phyloP scores from a whole-genome alignment of 2,329 filamentous ascomycete genomes.

The Daldinia sp. region DNA sequence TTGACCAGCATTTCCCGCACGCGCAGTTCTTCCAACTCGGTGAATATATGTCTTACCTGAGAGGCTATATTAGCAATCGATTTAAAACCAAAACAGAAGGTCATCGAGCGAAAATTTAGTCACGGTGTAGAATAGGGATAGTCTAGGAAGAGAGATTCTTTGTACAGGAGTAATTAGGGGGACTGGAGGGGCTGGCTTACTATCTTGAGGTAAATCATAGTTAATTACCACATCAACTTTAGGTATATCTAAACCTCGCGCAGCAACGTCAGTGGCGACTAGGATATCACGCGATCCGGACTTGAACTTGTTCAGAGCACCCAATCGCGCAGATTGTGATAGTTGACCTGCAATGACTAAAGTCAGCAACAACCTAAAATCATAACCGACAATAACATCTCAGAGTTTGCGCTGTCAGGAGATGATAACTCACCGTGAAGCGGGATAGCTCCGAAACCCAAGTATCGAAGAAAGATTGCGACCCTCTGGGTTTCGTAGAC shows the following conservation, averaged over 20 bases:
- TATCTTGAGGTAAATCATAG: conserved; percentile 84
- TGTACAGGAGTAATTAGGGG: conserved; percentile 9
- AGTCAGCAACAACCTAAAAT: neutral
- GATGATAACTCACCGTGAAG: conserved; percentile 70
- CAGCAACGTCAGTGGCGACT: conserved; percentile 93
- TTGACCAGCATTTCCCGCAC: conserved; percentile 85
- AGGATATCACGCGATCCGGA: conserved; percentile 84
- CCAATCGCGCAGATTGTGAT: conserved; percentile 86
- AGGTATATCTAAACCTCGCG: conserved; percentile 91
- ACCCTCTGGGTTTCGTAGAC: conserved; percentile 91
- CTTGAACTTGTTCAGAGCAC: conserved; percentile 91
- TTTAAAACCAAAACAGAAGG: neutral
- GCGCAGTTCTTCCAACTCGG: conserved; percentile 86
- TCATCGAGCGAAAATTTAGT: neutral
- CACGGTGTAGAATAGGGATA: too few species aligned
- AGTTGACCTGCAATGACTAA: conserved; percentile 71
- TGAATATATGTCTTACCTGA: conserved; percentile 85
- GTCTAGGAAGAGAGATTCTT: too few species aligned
- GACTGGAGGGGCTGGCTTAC: conserved; percentile 45
- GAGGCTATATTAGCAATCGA: conserved; percentile 6
- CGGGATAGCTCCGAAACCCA: conserved; percentile 92
- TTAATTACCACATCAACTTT: conserved; percentile 91
- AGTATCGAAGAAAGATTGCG: conserved; percentile 81
- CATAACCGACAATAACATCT: neutral
- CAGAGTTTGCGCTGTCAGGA: too few species aligned